Percentiles rank a stretch among this genome's conserved stretches.
Evolutionary conservation across 176 grass and related monocot species (phyloP).

Genomic region (Cenchrus purpureus): DNA sequence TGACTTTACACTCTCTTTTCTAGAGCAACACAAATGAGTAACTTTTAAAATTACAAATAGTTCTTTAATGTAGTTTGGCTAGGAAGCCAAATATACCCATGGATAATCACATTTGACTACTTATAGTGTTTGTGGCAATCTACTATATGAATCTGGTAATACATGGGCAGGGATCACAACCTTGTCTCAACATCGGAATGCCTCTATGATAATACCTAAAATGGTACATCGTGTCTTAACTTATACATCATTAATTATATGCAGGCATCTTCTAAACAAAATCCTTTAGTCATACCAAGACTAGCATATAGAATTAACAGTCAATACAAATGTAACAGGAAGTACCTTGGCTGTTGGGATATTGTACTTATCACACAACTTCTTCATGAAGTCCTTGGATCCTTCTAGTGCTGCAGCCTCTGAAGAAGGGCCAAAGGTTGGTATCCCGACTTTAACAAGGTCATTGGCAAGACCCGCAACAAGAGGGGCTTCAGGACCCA

Average conservation of each 20-base stretch:
- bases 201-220: background rate
- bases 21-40: background rate
- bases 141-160: background rate
- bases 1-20: constrained; percentile 4
- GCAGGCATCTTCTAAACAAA: background rate
- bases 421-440: constrained; percentile 72
- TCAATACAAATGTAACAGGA: constrained; percentile 17
- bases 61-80: background rate
- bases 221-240: background rate
- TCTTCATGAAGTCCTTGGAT: constrained; percentile 95
- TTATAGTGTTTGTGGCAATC: background rate
- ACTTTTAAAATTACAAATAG: background rate
- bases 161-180: background rate
- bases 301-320: background rate
- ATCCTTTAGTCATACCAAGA: background rate
- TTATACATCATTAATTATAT: background rate
- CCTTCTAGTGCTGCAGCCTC: constrained; percentile 86
- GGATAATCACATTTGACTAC: background rate
- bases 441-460: constrained; percentile 65
- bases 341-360: constrained; percentile 85
- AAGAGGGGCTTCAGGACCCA: constrained; percentile 84
- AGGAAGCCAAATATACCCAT: background rate
- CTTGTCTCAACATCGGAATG: background rate
- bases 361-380: constrained; percentile 75
- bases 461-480: constrained; percentile 75